Conservation (phyloP, 768 basidiomycete genomes). For the Suillus spraguei region DNA sequence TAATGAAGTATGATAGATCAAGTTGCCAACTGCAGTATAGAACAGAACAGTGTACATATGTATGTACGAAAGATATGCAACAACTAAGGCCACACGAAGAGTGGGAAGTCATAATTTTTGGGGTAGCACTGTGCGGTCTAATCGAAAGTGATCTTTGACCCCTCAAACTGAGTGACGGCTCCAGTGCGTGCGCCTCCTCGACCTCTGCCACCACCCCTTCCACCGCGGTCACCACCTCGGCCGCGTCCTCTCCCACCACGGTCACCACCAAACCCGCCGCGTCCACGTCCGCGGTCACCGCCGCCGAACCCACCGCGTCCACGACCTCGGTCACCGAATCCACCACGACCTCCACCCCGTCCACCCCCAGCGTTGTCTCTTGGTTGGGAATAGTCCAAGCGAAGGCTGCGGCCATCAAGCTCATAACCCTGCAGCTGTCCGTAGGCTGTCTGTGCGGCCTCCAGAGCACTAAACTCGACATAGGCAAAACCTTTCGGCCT, state of each 20-base stretch:
- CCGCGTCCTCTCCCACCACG: conserved; percentile 45
- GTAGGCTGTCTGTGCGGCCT: conserved; percentile 79
- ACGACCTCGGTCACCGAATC: conserved; percentile 23
- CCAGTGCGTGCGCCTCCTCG: conserved; percentile 53
- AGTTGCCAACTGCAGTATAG: neutral
- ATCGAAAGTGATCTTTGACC: conserved; percentile 53
- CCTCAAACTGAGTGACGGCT: conserved; percentile 52
- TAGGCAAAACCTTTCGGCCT: conserved; percentile 95
- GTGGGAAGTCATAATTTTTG: neutral
- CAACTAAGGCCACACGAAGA: neutral
- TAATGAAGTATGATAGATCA: conserved; percentile 5
- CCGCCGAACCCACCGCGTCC: conserved; percentile 42
- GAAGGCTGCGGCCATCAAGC: conserved; percentile 77
- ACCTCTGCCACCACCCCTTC: conserved; percentile 37
- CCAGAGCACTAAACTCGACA: conserved; percentile 87
- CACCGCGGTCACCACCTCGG: conserved; percentile 38
- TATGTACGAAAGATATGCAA: conserved; percentile 10
- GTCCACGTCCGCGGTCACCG: conserved; percentile 46
- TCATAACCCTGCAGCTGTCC: conserved; percentile 69
- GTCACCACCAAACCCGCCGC: conserved; percentile 48
- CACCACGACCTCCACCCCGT: conserved; percentile 33
- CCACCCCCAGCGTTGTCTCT: conserved; percentile 60
- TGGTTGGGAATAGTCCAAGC: conserved; percentile 88
- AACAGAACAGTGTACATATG: conserved; percentile 2
- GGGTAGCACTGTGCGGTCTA: conserved; percentile 11